These are phyloP conservation scores for Protomyces gravidus DNA, from an alignment of 1,139 yeast species.

Conservation along the genomic window DNA sequence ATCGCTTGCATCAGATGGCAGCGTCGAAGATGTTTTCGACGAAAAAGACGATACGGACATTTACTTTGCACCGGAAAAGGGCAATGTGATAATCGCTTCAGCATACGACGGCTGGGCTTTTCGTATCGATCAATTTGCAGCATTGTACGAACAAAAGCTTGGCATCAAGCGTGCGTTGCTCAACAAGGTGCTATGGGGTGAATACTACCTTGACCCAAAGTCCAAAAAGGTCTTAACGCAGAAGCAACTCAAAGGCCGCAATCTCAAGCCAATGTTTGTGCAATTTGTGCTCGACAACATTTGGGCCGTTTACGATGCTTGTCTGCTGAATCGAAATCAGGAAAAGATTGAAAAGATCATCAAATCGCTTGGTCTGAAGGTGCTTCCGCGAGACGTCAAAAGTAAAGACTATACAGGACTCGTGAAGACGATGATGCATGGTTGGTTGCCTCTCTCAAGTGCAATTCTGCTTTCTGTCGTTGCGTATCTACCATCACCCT, in stretches of 20 bases:
- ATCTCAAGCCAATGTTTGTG: constrained; percentile 76
- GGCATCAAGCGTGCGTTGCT: constrained; percentile 78
- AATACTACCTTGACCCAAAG: constrained; percentile 81
- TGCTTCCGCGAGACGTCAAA: constrained; percentile 70
- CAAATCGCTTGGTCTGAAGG: constrained; percentile 60
- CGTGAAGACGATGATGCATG: constrained; percentile 70
- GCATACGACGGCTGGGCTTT: constrained; percentile 99
- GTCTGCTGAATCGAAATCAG: constrained; percentile 60
- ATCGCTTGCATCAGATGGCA: constrained; percentile 36
- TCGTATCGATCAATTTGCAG: constrained; percentile 80
- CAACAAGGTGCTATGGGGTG: constrained; percentile 94
- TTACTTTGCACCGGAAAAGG: constrained; percentile 82
- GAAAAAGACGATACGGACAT: constrained; percentile 79
- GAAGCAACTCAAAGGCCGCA: constrained; percentile 49
- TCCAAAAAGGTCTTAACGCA: constrained; percentile 69
- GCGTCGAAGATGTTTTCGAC: constrained; percentile 54
- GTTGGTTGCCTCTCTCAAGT: constrained; percentile 90
- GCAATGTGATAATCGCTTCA: constrained; percentile 89
- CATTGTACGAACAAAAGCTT: constrained; percentile 74
- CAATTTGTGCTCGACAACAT: constrained; percentile 81
- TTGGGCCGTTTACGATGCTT: constrained; percentile 82
- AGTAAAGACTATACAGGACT: constrained; percentile 70
- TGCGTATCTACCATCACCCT: constrained; percentile 80
- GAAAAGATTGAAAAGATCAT: constrained; percentile 74
- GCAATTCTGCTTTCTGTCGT: constrained; percentile 81